Percentiles rank a stretch among this genome's conserved stretches.
phyloP scores from a whole-genome alignment of 768 basidiomycete genomes.

The Lyophyllum atratum region DNA sequence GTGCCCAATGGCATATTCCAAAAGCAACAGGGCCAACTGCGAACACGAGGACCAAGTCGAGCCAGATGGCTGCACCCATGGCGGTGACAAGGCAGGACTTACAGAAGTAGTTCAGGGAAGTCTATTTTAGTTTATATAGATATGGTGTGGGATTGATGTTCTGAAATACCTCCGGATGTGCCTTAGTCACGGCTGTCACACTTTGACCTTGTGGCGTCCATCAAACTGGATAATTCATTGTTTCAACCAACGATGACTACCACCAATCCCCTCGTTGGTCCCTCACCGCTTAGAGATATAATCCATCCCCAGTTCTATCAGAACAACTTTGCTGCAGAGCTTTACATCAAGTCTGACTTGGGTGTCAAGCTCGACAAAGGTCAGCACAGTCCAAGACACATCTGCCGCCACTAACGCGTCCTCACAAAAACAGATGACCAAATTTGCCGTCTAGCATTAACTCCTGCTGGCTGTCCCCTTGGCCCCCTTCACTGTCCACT shows the following conservation, averaged over 20 bases:
- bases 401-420: not conserved
- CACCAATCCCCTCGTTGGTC: constrained; percentile 56
- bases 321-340: constrained; percentile 83
- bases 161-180: not conserved
- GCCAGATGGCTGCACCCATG: not conserved
- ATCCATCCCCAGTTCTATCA: constrained; percentile 93
- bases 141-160: not conserved
- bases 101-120: not conserved
- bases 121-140: constrained; percentile 1
- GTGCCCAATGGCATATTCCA: constrained; percentile 14
- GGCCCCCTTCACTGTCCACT: constrained; percentile 91
- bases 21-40: constrained; percentile 9
- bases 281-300: constrained; percentile 65
- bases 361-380: constrained; percentile 93
- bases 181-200: not conserved
- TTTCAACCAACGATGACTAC: constrained; percentile 36
- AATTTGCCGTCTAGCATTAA: constrained; percentile 85
- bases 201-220: not conserved
- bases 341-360: constrained; percentile 78
- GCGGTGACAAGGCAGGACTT: constrained; percentile 2
- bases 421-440: constrained; percentile 69
- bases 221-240: not conserved
- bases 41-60: not conserved
- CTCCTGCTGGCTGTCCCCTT: constrained; percentile 84
- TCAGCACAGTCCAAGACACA: constrained; percentile 29